Percentiles rank a stretch among this genome's conserved stretches.
These are phyloP conservation scores for Talaromyces proteolyticus DNA, from an alignment of 495 filamentous ascomycete species.

Conservation along the genomic window DNA sequence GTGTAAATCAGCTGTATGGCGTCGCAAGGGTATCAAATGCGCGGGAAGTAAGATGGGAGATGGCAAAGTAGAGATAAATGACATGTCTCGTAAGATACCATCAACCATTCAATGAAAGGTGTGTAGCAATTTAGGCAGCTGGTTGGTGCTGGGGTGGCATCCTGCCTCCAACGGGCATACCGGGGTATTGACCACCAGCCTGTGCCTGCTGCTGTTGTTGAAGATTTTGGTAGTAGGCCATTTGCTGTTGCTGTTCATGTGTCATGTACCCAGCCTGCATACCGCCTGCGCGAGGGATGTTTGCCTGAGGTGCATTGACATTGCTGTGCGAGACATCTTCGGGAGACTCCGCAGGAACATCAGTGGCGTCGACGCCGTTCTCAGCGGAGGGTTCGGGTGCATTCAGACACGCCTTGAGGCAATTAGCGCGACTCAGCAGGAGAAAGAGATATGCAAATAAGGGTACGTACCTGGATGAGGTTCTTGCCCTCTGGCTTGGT, in stretches of 20 bases:
- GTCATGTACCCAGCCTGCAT: slow-evolving; percentile 51
- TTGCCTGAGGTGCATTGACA: slow-evolving; percentile 45
- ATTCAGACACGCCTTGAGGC: slow-evolving; percentile 81
- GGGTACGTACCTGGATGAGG: slow-evolving; percentile 79
- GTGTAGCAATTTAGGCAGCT: slow-evolving; percentile 48
- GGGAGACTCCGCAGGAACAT: slow-evolving; percentile 50
- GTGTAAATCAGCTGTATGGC: neutral
- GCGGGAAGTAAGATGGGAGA: slow-evolving; percentile 1
- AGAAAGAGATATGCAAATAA: neutral
- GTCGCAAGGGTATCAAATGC: slow-evolving; percentile 4
- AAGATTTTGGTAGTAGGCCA: slow-evolving; percentile 53
- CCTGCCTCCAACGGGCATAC: slow-evolving; percentile 48
- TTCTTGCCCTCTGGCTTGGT: slow-evolving; percentile 99
- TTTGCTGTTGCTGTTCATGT: slow-evolving; percentile 51
- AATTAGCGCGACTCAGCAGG: neutral
- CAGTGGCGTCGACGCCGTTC: slow-evolving; percentile 75
- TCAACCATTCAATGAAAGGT: slow-evolving; percentile 44
- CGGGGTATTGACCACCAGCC: slow-evolving; percentile 48
- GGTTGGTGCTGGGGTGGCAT: slow-evolving; percentile 52
- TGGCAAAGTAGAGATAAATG: neutral
- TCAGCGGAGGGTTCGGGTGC: slow-evolving; percentile 89
- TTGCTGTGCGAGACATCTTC: slow-evolving; percentile 50
- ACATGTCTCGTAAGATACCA: slow-evolving; percentile 33
- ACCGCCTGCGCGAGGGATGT: slow-evolving; percentile 42
- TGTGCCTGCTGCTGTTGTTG: slow-evolving; percentile 46